Evolutionary conservation across 1,139 yeast genomes (phyloP), one percentile per base, ranked within the genome.

Genomic region (Waltiozyma solani): DNA sequence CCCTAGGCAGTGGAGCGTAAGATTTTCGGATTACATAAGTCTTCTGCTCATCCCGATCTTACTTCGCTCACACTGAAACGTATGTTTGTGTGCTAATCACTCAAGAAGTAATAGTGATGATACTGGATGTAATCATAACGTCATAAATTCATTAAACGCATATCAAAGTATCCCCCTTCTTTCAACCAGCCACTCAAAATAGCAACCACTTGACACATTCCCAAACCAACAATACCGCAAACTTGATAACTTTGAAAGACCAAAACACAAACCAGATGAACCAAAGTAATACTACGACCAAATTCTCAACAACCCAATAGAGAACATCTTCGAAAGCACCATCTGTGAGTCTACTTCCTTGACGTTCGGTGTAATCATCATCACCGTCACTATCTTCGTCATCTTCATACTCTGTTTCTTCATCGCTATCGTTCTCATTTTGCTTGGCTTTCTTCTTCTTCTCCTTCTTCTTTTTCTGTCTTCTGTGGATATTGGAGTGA

Each of bases 211-310:
- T 62, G 4, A 76, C 37, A 2, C 71, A 37, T 30, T 54, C 59
- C 58, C 72, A 63, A 2, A 73, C 18, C 5, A 67, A 27, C 39
- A 52, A 43, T 9, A 73, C 26, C 2, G 64, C 40, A 34, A 55
- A 52, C 45, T 62, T 64, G 22, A 69, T 40, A 14, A 64, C 50
- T 45, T 73, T 66, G 47, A 74, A 66, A n/a, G 75, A 50, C 38
- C 74, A 77, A 27, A 79, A 87, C 10, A 76, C 58, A 7, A 79
- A 65, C 95, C 95, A 86, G 14, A 79, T 66, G 5, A 71, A 48
- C 72, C 94, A 76, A 49, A 86, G 65, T 4, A 74, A 35, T 2
- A 75, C 48, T n/a, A 83, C 79, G 38, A 86, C 79, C n/a, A 58
- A 35, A 48, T 66, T 66, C 50, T 77, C 83, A 26, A 76, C 12